phyloP scores from a whole-genome alignment of 805 yeast genomes.

The Starmerella lactis-condensi region DNA sequence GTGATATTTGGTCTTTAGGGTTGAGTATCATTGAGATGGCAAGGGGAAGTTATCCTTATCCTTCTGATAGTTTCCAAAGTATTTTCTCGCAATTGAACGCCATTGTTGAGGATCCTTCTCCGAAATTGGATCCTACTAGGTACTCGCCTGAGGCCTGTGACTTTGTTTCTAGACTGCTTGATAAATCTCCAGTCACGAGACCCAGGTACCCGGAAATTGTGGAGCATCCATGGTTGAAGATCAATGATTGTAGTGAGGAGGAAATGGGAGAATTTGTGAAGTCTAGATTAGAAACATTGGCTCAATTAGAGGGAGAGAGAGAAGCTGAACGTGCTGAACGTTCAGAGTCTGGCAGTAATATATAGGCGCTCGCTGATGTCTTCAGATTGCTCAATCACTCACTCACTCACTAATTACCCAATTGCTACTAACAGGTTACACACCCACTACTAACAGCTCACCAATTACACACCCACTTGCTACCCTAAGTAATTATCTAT shows the following conservation, averaged over 20 bases:
- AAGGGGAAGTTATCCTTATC: conserved; percentile 85
- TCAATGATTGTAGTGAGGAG: conserved; percentile 22
- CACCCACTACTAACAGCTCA: too few species aligned
- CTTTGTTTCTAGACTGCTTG: conserved; percentile 52
- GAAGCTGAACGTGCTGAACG: too few species aligned
- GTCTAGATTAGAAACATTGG: conserved; percentile 8
- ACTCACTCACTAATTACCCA: too few species aligned
- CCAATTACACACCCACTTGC: too few species aligned
- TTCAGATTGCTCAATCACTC: too few species aligned
- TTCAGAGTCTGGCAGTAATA: too few species aligned
- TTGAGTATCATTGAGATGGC: conserved; percentile 74
- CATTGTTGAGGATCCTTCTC: conserved; percentile 90
- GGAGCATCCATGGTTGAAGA: conserved; percentile 65
- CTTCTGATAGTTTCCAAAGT: conserved; percentile 78
- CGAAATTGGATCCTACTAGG: conserved; percentile 42
- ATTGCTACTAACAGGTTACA: too few species aligned
- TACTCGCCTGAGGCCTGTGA: conserved; percentile 63
- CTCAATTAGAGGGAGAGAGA: too few species aligned
- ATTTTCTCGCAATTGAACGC: conserved; percentile 87
- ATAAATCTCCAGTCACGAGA: conserved; percentile 61
- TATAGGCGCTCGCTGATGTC: too few species aligned
- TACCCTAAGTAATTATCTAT: too few species aligned
- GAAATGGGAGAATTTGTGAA: conserved; percentile 26
- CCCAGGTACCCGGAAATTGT: conserved; percentile 64
- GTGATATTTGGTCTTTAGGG: conserved; percentile 92